phyloP scores from a whole-genome alignment of 768 basidiomycete genomes.

The Mrakia gelida region DNA sequence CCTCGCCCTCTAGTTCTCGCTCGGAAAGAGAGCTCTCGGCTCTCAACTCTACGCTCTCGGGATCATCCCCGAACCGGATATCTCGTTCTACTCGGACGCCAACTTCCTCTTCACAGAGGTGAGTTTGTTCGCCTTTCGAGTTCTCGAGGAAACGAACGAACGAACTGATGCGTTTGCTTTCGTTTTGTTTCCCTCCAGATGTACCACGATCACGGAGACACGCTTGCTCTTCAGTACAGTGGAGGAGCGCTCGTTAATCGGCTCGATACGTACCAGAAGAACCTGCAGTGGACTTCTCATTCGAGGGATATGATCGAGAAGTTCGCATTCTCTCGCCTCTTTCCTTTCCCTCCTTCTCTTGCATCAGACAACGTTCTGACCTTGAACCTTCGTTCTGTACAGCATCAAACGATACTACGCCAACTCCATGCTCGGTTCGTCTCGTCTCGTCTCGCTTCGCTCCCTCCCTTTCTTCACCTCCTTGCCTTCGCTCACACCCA shows the following conservation, averaged over 20 bases:
- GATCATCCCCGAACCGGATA: constrained; percentile 73
- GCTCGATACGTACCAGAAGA: constrained; percentile 89
- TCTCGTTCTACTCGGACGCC: constrained; percentile 88
- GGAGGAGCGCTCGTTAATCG: constrained; percentile 93
- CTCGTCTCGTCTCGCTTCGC: background rate
- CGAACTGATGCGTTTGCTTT: background rate
- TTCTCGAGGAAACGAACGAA: background rate
- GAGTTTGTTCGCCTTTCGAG: background rate
- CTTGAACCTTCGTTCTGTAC: constrained; percentile 46
- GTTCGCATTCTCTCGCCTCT: background rate
- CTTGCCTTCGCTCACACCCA: background rate
- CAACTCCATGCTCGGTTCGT: constrained; percentile 77
- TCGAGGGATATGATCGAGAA: constrained; percentile 70
- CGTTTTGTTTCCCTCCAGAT: constrained; percentile 48
- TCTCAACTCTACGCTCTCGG: constrained; percentile 95
- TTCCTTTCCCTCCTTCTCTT: background rate
- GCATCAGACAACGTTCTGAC: constrained; percentile 58
- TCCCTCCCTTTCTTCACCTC: background rate
- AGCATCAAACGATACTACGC: constrained; percentile 83
- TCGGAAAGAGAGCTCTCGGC: constrained; percentile 87
- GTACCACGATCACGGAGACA: constrained; percentile 82
- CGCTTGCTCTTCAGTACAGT: constrained; percentile 91
- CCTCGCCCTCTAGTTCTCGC: constrained; percentile 74
- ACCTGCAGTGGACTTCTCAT: constrained; percentile 96
- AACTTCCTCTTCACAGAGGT: constrained; percentile 89